These are phyloP conservation scores for Paraconiothyrium sp. DNA, from an alignment of 2,329 filamentous ascomycete species.

Conservation along the genomic window DNA sequence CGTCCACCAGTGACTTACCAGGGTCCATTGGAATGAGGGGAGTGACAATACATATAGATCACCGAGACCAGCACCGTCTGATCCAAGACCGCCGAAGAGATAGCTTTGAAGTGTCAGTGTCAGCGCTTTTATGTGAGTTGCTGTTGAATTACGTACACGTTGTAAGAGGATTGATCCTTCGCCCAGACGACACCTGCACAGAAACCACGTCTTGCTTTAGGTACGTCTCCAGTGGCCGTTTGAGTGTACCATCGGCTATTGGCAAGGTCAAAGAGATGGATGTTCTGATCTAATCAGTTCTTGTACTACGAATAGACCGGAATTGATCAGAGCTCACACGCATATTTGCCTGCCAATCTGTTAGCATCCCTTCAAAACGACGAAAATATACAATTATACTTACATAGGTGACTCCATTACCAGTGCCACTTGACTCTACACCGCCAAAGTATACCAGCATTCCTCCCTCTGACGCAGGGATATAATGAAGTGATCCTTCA, in stretches of 20 bases:
- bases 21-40: conserved; percentile 69
- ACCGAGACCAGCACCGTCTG: conserved; percentile 62
- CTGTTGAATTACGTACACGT: conserved; percentile 59
- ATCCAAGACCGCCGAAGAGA: conserved; percentile 65
- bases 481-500: conserved; percentile 66
- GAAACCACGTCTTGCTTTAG: conserved; percentile 63
- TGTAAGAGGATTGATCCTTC: conserved; percentile 67
- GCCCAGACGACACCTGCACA: conserved; percentile 69
- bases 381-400: background rate
- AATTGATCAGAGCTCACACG: conserved; percentile 18
- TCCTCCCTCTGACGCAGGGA: conserved; percentile 66
- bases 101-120: conserved; percentile 54
- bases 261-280: conserved; percentile 67
- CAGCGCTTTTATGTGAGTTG: background rate
- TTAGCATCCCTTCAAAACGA: conserved; percentile 10
- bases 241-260: conserved; percentile 68
- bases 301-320: background rate
- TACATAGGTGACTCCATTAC: conserved; percentile 18
- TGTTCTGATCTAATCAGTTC: conserved; percentile 18
- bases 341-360: conserved; percentile 27
- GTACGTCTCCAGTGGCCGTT: conserved; percentile 62
- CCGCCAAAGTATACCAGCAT: conserved; percentile 69
- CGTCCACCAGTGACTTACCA: conserved; percentile 33
- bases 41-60: conserved; percentile 69
- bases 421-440: conserved; percentile 40